phyloP scores from a whole-genome alignment of 1,139 yeast species.

The Hansenula lynferdii region DNA sequence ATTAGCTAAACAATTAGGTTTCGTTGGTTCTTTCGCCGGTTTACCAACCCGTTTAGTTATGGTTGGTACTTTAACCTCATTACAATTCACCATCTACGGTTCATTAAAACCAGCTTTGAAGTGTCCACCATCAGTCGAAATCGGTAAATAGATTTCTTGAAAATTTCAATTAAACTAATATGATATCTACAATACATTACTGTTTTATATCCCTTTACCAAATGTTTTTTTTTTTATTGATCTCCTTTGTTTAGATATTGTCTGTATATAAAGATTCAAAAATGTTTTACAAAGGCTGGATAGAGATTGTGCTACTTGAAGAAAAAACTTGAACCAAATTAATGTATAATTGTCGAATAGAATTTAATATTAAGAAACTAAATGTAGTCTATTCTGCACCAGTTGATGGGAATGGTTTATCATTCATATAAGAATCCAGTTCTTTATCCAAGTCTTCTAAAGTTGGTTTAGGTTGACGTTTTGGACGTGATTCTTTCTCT shows the following conservation, averaged over 20 bases:
- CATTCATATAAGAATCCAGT: constrained; percentile 61
- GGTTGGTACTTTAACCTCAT: constrained; percentile 89
- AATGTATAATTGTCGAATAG: not conserved
- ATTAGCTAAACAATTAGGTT: constrained; percentile 80
- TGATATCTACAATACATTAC: no score
- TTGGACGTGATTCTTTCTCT: constrained; percentile 9
- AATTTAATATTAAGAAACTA: not conserved
- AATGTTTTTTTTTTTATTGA: no score
- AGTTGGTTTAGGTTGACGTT: constrained; percentile 35
- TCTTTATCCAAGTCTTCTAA: constrained; percentile 82
- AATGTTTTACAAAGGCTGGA: not conserved
- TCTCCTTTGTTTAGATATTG: no score
- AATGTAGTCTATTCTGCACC: constrained; percentile 6
- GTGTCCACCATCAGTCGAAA: constrained; percentile 75
- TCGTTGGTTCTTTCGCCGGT: constrained; percentile 82
- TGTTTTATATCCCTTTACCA: no score
- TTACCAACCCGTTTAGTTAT: constrained; percentile 85
- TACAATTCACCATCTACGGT: constrained; percentile 89
- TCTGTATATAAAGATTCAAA: constrained; percentile 2
- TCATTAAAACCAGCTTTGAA: constrained; percentile 66
- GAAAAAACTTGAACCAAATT: no score
- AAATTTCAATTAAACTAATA: no score
- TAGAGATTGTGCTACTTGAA: constrained; percentile 2
- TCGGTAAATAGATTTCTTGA: no score
- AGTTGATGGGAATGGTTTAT: constrained; percentile 17